phyloP scores from a whole-genome alignment of 495 filamentous ascomycete genomes.

The Penicillium pulvis region DNA sequence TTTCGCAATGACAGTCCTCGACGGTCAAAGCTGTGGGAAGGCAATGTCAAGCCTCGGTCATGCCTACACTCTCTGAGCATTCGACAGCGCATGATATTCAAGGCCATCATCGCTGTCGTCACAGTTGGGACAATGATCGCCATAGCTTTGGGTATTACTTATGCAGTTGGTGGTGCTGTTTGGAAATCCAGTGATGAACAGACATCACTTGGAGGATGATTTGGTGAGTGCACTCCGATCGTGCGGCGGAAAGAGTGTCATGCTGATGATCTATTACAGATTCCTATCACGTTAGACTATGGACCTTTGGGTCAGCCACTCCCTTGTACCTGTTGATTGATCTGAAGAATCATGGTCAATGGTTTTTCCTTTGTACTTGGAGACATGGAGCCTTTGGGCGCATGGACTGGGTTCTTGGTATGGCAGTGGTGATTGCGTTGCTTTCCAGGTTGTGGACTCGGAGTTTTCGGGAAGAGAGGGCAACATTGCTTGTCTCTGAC shows the following conservation, averaged over 20 bases:
- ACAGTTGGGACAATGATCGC: slow-evolving; percentile 61
- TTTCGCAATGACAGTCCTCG: slow-evolving; percentile 24
- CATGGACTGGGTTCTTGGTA: background rate
- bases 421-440: background rate
- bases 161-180: slow-evolving; percentile 60
- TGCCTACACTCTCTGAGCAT: slow-evolving; percentile 45
- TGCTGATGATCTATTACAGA: background rate
- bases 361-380: background rate
- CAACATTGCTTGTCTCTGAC: background rate
- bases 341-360: background rate
- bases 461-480: background rate
- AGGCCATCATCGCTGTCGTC: slow-evolving; percentile 56
- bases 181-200: slow-evolving; percentile 47
- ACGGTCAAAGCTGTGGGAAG: slow-evolving; percentile 46
- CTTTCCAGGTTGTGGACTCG: background rate
- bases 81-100: slow-evolving; percentile 52
- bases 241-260: background rate
- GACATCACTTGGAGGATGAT: slow-evolving; percentile 21
- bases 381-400: background rate
- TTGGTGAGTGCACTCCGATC: slow-evolving; percentile 1
- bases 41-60: slow-evolving; percentile 33
- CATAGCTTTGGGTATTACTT: slow-evolving; percentile 63
- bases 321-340: background rate
- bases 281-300: background rate
- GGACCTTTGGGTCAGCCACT: background rate